A percentile compares a stretch with the other conserved stretches of the same genome.
These are phyloP conservation scores for Malus hybrid DNA, from an alignment of 331 rosid genomes.

Conservation along the genomic window DNA sequence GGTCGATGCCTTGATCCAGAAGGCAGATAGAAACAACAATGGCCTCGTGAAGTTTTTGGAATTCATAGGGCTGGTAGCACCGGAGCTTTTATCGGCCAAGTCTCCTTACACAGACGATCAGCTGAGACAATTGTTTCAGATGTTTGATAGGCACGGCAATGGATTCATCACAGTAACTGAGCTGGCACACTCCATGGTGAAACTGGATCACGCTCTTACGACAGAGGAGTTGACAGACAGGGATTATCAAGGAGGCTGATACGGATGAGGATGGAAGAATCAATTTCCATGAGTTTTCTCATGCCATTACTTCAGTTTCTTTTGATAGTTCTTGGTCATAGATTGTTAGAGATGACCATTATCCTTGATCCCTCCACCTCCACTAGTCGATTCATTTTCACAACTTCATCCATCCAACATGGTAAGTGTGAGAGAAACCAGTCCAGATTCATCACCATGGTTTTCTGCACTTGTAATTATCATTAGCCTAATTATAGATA, in stretches of 20 bases:
- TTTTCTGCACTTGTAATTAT: no score
- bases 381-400: background rate
- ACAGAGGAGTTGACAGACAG: slow-evolving; percentile 70
- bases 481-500: no score
- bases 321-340: slow-evolving; percentile 80
- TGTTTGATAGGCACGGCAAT: slow-evolving; percentile 80
- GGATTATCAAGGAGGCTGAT: slow-evolving; percentile 86
- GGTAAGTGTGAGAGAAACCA: no score
- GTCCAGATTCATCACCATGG: no score
- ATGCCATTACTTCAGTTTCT: slow-evolving; percentile 76
- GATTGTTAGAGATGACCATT: background rate
- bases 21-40: slow-evolving; percentile 72
- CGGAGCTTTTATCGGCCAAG: slow-evolving; percentile 57
- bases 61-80: slow-evolving; percentile 61
- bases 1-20: slow-evolving; percentile 55
- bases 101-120: slow-evolving; percentile 80
- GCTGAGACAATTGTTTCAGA: slow-evolving; percentile 47
- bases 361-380: background rate
- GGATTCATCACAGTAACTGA: slow-evolving; percentile 82
- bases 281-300: slow-evolving; percentile 60
- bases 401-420: no score
- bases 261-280: slow-evolving; percentile 76
- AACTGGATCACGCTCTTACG: slow-evolving; percentile 69
- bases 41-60: slow-evolving; percentile 75
- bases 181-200: slow-evolving; percentile 92